phyloP scores from a whole-genome alignment of 106 monocot species.

The Ottelia alismoides region DNA sequence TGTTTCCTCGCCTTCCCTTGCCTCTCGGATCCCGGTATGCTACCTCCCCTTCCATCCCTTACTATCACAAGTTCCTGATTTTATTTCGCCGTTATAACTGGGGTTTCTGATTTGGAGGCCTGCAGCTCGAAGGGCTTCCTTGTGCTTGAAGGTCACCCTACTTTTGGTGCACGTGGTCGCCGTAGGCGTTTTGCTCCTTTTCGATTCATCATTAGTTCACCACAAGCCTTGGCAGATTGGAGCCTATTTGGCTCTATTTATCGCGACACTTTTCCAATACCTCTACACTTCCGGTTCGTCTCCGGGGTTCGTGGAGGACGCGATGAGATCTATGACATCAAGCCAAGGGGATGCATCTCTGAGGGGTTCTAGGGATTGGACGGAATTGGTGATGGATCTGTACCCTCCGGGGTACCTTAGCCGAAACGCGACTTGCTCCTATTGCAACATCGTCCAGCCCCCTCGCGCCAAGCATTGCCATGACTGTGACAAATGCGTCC shows the following conservation, averaged over 20 bases:
- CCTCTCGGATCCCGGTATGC: conserved; percentile 24
- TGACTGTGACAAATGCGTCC: conserved; percentile 93
- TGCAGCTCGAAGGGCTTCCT: conserved; percentile 40
- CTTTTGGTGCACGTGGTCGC: conserved; percentile 40
- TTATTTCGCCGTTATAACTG: neutral
- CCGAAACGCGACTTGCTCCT: conserved; percentile 50
- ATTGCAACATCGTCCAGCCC: conserved; percentile 67
- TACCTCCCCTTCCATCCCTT: neutral
- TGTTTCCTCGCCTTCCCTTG: conserved; percentile 16
- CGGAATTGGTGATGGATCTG: conserved; percentile 60
- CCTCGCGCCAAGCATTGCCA: conserved; percentile 92
- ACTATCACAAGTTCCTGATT: neutral
- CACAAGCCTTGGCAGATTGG: conserved; percentile 58
- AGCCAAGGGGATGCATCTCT: neutral
- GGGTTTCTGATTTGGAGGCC: neutral
- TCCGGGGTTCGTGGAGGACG: conserved; percentile 54
- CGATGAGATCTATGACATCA: neutral
- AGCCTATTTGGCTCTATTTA: conserved; percentile 35
- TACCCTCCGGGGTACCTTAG: conserved; percentile 48
- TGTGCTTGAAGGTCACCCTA: conserved; percentile 34
- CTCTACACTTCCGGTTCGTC: conserved; percentile 62
- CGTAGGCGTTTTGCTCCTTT: conserved; percentile 38
- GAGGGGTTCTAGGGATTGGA: conserved; percentile 21
- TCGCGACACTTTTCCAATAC: conserved; percentile 60
- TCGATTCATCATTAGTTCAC: no score